Evolutionary conservation across 805 yeast genomes (phyloP), one percentile per base, ranked within the genome.

Genomic region (Zygoascus flipseniorum): DNA sequence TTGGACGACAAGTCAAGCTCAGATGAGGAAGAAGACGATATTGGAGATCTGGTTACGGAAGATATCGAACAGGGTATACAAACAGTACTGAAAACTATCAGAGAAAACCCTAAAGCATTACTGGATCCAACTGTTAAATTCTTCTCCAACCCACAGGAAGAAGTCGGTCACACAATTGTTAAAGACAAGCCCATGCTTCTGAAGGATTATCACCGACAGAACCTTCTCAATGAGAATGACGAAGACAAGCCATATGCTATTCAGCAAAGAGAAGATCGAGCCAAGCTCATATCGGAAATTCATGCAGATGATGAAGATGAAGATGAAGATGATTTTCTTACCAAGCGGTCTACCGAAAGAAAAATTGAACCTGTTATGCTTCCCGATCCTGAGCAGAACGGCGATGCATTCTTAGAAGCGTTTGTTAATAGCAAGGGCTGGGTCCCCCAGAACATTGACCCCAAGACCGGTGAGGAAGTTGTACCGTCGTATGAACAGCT

Each of bases 121-220:
- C 75, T 84, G 57, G 83, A 92, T 64, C 82, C 83, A n/a, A 71
- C 77, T 16, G 81, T 78, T 10, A 80, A 76, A 62, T 93, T 93
- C 64, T 92, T 86, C 68, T 84, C 83, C 2, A 86, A 83, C 19
- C 77, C 82, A 2, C 83, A 76, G 20, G 72, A 69, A 2, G 74
- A 74, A 19, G 69, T 59, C 2, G 67, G 55, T 1, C 53, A 48
- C 0, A 57, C 47, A 19, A 18, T 41, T 19, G 32, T 47, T 11
- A 72, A 74, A 56, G 75, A 78, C 11, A 87, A 86, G 65, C 97
- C 98, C 9, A 74, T 93, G 53, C 88, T 84, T 66, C 77, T 93
- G 68, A 89, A 90, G 61, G 99, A 93, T 67, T 93, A 90, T 64
- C 97, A 93, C 65, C 77, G 98, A 67, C 80, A 81, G 81, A 85